A percentile compares a stretch with the other conserved stretches of the same genome.
These are phyloP conservation scores for Pleomassaria siparia DNA, from an alignment of 2,329 filamentous ascomycete genomes.

Conservation along the genomic window DNA sequence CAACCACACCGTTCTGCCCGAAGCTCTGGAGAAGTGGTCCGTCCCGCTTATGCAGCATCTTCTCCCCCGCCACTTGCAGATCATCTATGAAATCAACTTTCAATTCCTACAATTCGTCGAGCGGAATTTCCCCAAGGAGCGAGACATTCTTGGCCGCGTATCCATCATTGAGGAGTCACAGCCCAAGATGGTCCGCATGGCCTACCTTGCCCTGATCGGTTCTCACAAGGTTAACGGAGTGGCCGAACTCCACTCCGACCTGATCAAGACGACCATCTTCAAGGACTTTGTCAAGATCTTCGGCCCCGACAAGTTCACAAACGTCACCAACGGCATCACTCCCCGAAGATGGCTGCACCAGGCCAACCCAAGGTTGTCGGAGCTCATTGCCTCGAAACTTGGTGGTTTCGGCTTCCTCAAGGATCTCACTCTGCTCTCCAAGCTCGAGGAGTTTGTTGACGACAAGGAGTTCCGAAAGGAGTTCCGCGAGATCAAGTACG, in stretches of 20 bases:
- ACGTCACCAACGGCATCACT: constrained; percentile 97
- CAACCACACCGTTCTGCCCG: constrained; percentile 96
- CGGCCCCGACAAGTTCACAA: constrained; percentile 95
- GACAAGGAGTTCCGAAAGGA: constrained; percentile 91
- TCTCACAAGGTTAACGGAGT: constrained; percentile 99
- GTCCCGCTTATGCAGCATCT: constrained; percentile 90
- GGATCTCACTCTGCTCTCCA: constrained; percentile 82
- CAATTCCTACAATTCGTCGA: constrained; percentile 91
- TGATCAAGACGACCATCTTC: constrained; percentile 99
- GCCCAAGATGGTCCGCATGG: constrained; percentile 98
- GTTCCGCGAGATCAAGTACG: constrained; percentile 95
- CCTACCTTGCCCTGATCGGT: constrained; percentile 88
- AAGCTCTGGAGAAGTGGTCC: constrained; percentile 98
- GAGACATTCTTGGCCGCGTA: constrained; percentile 81
- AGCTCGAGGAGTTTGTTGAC: constrained; percentile 79
- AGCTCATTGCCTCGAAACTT: constrained; percentile 86
- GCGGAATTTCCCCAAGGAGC: constrained; percentile 83
- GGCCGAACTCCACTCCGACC: constrained; percentile 92
- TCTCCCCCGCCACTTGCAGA: constrained; percentile 89
- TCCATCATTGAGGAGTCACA: constrained; percentile 97
- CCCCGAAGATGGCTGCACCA: constrained; percentile 96
- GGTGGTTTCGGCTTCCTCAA: constrained; percentile 84
- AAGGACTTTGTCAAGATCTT: constrained; percentile 97
- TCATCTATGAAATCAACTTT: constrained; percentile 98
- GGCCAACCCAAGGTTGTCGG: constrained; percentile 89